phyloP scores from a whole-genome alignment of 148 eudicot genomes.

The Dysphania ambrosioides region DNA sequence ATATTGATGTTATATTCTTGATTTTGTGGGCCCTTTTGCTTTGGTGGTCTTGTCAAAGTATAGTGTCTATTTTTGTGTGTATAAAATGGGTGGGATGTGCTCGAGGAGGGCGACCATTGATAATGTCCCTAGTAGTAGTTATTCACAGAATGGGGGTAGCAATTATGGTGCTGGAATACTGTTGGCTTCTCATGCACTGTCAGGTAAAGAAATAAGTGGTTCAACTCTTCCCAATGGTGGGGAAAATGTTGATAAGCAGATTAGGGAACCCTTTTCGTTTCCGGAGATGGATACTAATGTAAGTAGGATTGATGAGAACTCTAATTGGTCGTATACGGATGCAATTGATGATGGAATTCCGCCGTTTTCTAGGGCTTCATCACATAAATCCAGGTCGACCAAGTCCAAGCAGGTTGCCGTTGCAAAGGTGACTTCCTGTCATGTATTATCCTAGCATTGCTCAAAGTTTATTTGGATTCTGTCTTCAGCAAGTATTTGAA shows the following conservation, averaged over 20 bases:
- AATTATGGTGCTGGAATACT: slow-evolving; percentile 41
- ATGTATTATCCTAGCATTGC: neutral
- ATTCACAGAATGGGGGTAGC: slow-evolving; percentile 56
- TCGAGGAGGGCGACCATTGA: slow-evolving; percentile 76
- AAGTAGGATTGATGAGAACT: slow-evolving; percentile 24
- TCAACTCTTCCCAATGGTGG: slow-evolving; percentile 25
- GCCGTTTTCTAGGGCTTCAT: slow-evolving; percentile 54
- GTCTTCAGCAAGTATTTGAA: neutral
- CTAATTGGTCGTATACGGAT: slow-evolving; percentile 34
- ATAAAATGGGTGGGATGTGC: slow-evolving; percentile 86
- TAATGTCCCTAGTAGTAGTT: slow-evolving; percentile 40
- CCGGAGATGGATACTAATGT: slow-evolving; percentile 43
- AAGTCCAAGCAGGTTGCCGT: slow-evolving; percentile 76
- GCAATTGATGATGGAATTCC: slow-evolving; percentile 83
- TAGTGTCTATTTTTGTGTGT: slow-evolving; percentile 20
- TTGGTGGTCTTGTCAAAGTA: slow-evolving; percentile 5
- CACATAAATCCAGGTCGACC: slow-evolving; percentile 69
- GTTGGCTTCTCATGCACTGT: slow-evolving; percentile 42
- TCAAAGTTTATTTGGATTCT: neutral
- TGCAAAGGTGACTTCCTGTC: slow-evolving; percentile 63
- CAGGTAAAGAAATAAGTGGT: slow-evolving; percentile 28
- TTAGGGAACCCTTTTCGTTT: slow-evolving; percentile 59
- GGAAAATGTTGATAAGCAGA: slow-evolving; percentile 40
- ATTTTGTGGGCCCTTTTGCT: neutral
- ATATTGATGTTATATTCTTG: slow-evolving; percentile 8